phyloP scores from a whole-genome alignment of 2,329 filamentous ascomycete species.

The Trichoderma sp. region DNA sequence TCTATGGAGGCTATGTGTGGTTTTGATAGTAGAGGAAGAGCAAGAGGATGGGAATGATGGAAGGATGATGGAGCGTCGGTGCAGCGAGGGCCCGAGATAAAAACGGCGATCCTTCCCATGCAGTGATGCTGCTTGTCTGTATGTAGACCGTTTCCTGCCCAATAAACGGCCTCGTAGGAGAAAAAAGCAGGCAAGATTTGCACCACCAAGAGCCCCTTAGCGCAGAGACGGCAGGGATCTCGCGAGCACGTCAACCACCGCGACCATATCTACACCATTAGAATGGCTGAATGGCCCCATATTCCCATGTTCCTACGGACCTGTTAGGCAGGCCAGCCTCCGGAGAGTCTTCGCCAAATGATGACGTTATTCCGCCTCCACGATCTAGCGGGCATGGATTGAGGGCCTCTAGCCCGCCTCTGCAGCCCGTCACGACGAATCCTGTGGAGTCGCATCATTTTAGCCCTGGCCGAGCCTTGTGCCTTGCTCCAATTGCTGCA shows the following conservation, averaged over 20 bases:
- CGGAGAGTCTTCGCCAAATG: not conserved
- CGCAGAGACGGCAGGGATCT: conserved; percentile 1
- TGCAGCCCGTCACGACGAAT: conserved; percentile 3
- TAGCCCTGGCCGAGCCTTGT: not conserved
- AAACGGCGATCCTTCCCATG: conserved; percentile 4
- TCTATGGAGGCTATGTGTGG: not conserved
- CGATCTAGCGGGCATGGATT: conserved; percentile 14
- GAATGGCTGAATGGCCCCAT: not conserved
- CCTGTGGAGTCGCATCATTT: conserved; percentile 7
- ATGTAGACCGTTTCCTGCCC: not conserved
- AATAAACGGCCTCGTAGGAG: conserved; percentile 2
- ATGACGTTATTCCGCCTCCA: conserved; percentile 20
- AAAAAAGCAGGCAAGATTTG: conserved; percentile 6
- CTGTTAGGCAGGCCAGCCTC: not conserved
- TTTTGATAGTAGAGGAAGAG: not conserved
- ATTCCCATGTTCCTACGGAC: not conserved
- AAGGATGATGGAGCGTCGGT: conserved; percentile 4
- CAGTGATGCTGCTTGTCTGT: not conserved
- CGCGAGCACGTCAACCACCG: conserved; percentile 10
- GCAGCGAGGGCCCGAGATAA: conserved; percentile 19
- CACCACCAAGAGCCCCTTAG: not conserved
- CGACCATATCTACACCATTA: not conserved
- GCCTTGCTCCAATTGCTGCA: conserved; percentile 2
- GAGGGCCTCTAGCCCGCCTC: not conserved
- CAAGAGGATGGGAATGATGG: not conserved